These are phyloP conservation scores for Echinochloa phyllopogon DNA, from an alignment of 176 grass and related monocot species.

Conservation along the genomic window DNA sequence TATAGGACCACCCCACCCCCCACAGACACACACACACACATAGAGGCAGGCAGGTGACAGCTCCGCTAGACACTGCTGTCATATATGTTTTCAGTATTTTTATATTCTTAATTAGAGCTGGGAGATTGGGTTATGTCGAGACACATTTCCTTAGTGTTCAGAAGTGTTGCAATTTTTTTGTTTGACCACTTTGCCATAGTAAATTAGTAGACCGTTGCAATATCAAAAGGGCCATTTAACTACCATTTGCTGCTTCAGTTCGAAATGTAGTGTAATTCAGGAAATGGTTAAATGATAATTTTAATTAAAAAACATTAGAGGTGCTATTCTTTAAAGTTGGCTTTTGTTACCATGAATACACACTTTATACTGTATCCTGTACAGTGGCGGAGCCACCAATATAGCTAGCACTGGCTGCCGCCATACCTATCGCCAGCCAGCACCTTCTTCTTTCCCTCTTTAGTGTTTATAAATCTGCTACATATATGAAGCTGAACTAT, in stretches of 20 bases:
- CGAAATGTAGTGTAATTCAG: not conserved
- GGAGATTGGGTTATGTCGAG: not conserved
- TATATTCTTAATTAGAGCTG: not conserved
- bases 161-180: not conserved
- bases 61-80: not conserved
- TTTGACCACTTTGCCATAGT: not conserved
- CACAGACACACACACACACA: too few relatives aligned
- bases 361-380: not conserved
- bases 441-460: too few relatives aligned
- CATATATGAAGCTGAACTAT: too few relatives aligned
- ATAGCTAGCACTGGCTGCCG: too few relatives aligned
- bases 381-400: too few relatives aligned
- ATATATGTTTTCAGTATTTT: constrained; percentile 3
- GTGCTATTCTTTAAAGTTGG: not conserved
- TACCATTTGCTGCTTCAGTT: not conserved
- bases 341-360: not conserved
- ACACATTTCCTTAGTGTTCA: not conserved
- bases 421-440: too few relatives aligned
- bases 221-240: not conserved
- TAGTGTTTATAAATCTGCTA: too few relatives aligned
- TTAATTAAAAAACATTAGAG: not conserved
- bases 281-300: not conserved
- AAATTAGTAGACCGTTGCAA: not conserved
- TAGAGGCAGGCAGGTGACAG: too few relatives aligned
- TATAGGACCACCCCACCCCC: not conserved